These are phyloP conservation scores for Boletus pseudo-olivaceus DNA, from an alignment of 768 basidiomycete species.

Conservation along the genomic window DNA sequence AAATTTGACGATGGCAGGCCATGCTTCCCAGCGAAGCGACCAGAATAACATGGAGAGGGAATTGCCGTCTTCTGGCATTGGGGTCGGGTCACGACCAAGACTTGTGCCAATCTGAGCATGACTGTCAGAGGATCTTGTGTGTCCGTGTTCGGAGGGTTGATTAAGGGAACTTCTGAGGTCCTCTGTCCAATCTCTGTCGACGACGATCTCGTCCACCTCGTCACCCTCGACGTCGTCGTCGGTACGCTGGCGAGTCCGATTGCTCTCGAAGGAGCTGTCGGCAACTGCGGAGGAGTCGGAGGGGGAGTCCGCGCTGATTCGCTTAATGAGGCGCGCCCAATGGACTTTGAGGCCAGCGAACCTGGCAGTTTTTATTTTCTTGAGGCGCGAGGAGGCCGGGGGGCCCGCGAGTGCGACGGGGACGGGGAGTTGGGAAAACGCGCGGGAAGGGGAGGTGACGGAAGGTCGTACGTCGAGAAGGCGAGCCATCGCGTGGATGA, in stretches of 20 bases:
- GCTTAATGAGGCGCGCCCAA: slow-evolving; percentile 52
- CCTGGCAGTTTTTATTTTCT: slow-evolving; percentile 37
- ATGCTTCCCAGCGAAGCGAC: slow-evolving; percentile 54
- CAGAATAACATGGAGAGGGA: slow-evolving; percentile 33
- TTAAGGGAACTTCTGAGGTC: slow-evolving; percentile 52
- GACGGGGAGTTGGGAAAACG: slow-evolving; percentile 35
- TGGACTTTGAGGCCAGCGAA: slow-evolving; percentile 38
- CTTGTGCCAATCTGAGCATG: slow-evolving; percentile 34
- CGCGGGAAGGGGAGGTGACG: slow-evolving; percentile 8
- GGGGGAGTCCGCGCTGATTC: slow-evolving; percentile 54
- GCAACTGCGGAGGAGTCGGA: slow-evolving; percentile 52
- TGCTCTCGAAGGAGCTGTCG: slow-evolving; percentile 45
- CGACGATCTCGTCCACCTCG: slow-evolving; percentile 68
- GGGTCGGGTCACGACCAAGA: slow-evolving; percentile 36
- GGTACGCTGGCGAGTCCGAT: slow-evolving; percentile 26
- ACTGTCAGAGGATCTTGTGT: slow-evolving; percentile 49
- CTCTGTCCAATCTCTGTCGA: slow-evolving; percentile 67
- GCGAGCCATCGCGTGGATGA: slow-evolving; percentile 9
- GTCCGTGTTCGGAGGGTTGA: slow-evolving; percentile 49
- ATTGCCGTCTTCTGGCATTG: slow-evolving; percentile 36
- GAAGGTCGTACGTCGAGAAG: neutral
- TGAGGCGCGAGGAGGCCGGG: slow-evolving; percentile 21
- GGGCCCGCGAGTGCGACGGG: slow-evolving; percentile 38
- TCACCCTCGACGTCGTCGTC: slow-evolving; percentile 34
- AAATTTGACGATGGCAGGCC: slow-evolving; percentile 53